phyloP scores from a whole-genome alignment of 495 filamentous ascomycete genomes.

The Aspergillus bertholletiae region DNA sequence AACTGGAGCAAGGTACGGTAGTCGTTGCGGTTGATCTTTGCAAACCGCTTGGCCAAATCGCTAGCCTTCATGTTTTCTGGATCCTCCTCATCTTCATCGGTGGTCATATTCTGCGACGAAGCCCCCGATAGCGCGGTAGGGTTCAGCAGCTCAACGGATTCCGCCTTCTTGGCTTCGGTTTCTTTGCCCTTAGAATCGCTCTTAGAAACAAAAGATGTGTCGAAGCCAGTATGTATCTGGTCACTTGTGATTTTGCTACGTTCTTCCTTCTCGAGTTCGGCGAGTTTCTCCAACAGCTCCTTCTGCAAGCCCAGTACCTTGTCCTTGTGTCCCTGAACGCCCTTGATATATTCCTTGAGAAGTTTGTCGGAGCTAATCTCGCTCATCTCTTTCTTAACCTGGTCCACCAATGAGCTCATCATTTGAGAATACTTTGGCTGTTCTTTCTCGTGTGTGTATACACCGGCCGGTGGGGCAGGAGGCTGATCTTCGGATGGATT shows the following conservation, averaged over 20 bases:
- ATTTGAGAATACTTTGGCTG: slow-evolving; percentile 89
- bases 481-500: slow-evolving; percentile 72
- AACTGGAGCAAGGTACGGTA: slow-evolving; percentile 72
- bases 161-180: slow-evolving; percentile 27
- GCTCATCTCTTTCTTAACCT: slow-evolving; percentile 87
- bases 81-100: slow-evolving; percentile 55
- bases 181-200: slow-evolving; percentile 40
- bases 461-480: slow-evolving; percentile 67
- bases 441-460: slow-evolving; percentile 69
- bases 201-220: slow-evolving; percentile 74
- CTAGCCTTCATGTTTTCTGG: slow-evolving; percentile 74
- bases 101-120: slow-evolving; percentile 48
- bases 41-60: slow-evolving; percentile 71
- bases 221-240: slow-evolving; percentile 85
- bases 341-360: slow-evolving; percentile 68
- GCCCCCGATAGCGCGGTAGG: slow-evolving; percentile 45
- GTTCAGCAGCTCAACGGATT: slow-evolving; percentile 75
- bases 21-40: slow-evolving; percentile 69
- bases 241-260: slow-evolving; percentile 91
- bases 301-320: slow-evolving; percentile 77
- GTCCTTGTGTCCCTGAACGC: slow-evolving; percentile 67
- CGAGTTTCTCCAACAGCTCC: slow-evolving; percentile 68
- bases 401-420: slow-evolving; percentile 88
- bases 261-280: slow-evolving; percentile 83
- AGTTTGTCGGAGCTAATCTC: slow-evolving; percentile 60